These are phyloP conservation scores for Plantago major DNA, from an alignment of 257 asterid genomes.

Conservation along the genomic window DNA sequence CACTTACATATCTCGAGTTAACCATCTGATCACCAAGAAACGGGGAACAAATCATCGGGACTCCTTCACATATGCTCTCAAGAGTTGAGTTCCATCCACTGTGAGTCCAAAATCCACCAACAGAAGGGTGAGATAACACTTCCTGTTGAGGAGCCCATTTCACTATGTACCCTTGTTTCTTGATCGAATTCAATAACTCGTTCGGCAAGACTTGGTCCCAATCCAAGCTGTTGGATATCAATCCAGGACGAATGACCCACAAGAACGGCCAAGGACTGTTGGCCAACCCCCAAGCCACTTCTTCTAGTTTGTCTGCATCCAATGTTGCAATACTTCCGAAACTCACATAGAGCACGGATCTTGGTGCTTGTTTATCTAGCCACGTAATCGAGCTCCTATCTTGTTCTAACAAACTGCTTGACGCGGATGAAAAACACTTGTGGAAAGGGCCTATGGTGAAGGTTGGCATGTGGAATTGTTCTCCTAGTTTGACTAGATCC, in stretches of 20 bases:
- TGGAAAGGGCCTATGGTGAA: slow-evolving; percentile 32
- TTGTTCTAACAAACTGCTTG: slow-evolving; percentile 28
- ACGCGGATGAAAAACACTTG: slow-evolving; percentile 29
- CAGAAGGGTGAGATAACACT: not conserved
- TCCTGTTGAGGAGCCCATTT: not conserved
- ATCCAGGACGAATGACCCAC: slow-evolving; percentile 36
- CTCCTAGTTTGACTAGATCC: slow-evolving; percentile 16
- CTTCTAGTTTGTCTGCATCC: slow-evolving; percentile 16
- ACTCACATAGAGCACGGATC: slow-evolving; percentile 41
- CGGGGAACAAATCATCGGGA: not conserved
- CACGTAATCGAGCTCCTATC: slow-evolving; percentile 33
- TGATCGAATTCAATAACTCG: slow-evolving; percentile 19
- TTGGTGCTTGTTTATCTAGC: slow-evolving; percentile 34
- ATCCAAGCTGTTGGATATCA: slow-evolving; percentile 6
- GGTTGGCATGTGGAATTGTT: slow-evolving; percentile 7
- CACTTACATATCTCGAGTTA: not conserved
- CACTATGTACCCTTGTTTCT: slow-evolving; percentile 9
- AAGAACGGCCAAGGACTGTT: slow-evolving; percentile 26
- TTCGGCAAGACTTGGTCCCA: slow-evolving; percentile 24
- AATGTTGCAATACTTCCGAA: slow-evolving; percentile 34
- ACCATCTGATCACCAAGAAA: not conserved
- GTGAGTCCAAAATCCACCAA: not conserved
- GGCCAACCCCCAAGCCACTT: slow-evolving; percentile 34
- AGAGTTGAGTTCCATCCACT: not conserved
- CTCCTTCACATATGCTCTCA: not conserved